Conservation (phyloP, 257 asterid species). For the Capsicum pubescens region DNA sequence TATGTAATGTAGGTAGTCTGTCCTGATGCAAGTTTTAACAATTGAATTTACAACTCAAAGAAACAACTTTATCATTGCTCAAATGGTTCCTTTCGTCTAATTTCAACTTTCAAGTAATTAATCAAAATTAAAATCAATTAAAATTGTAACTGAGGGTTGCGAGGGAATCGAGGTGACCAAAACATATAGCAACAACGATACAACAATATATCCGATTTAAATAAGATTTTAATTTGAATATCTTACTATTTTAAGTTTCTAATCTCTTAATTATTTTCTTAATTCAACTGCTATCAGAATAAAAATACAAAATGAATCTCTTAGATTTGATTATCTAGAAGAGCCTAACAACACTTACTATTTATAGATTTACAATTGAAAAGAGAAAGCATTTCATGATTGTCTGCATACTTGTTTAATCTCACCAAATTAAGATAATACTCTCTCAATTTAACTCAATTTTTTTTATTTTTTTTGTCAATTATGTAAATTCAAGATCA, state of each 20-base stretch:
- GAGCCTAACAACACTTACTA: background rate
- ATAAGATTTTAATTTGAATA: background rate
- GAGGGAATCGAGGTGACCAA: too few species aligned
- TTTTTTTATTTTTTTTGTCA: too few species aligned
- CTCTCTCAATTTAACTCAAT: background rate
- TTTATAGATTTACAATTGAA: background rate
- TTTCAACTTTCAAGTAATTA: background rate
- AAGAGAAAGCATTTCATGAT: background rate
- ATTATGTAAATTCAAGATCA: background rate
- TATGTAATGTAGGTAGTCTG: background rate
- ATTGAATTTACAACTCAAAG: background rate
- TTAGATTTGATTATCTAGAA: background rate
- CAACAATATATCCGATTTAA: too few species aligned
- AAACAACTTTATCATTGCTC: background rate
- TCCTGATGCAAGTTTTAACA: rapidly evolving
- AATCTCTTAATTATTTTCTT: too few species aligned
- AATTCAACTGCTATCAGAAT: background rate
- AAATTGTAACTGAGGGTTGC: too few species aligned
- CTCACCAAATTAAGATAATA: background rate
- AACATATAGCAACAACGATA: too few species aligned
- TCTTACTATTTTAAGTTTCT: background rate
- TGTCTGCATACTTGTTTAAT: background rate
- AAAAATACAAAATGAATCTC: too few species aligned
- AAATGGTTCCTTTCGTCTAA: too few species aligned
- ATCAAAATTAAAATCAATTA: too few species aligned